Evolutionary conservation across 495 filamentous ascomycete species (phyloP).

Genomic region (Penicillium goetzii): DNA sequence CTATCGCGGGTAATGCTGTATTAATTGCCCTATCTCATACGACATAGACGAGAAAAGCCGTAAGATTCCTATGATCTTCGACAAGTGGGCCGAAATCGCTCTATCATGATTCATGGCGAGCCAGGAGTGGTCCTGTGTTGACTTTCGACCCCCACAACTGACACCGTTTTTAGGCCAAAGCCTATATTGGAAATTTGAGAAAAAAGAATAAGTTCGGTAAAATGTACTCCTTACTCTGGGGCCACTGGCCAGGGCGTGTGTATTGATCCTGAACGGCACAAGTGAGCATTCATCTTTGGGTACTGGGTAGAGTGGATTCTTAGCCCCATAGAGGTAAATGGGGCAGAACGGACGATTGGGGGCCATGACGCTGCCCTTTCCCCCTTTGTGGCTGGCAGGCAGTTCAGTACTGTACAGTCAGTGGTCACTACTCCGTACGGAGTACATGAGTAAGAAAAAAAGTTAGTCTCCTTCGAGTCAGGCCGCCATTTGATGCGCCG

Average conservation of each 20-base stretch:
- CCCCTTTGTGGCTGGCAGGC: conserved; percentile 15
- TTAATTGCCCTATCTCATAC: conserved; percentile 27
- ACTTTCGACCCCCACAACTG: conserved; percentile 25
- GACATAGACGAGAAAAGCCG: conserved; percentile 13
- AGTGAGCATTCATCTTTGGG: conserved; percentile 18
- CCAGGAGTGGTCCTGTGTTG: conserved; percentile 11
- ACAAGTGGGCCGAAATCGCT: conserved; percentile 22
- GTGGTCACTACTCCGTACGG: neutral
- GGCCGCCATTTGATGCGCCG: conserved; percentile 17
- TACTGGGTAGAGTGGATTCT: conserved; percentile 19
- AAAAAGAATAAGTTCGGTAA: conserved; percentile 16
- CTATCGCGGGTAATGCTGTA: conserved; percentile 11
- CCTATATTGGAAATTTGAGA: conserved; percentile 14
- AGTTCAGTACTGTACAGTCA: neutral
- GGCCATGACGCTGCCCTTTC: conserved; percentile 25
- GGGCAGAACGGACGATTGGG: conserved; percentile 24
- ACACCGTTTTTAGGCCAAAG: conserved; percentile 26
- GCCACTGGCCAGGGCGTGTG: conserved; percentile 28
- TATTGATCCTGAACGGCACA: conserved; percentile 30
- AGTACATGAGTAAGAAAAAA: conserved; percentile 1
- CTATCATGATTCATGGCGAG: conserved; percentile 7
- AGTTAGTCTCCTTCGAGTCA: conserved; percentile 21
- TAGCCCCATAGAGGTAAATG: conserved; percentile 28
- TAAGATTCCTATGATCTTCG: conserved; percentile 29
- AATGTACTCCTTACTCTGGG: conserved; percentile 21